These are phyloP conservation scores for Paraphaeosphaeria minitans DNA, from an alignment of 2,329 filamentous ascomycete species.

Conservation along the genomic window DNA sequence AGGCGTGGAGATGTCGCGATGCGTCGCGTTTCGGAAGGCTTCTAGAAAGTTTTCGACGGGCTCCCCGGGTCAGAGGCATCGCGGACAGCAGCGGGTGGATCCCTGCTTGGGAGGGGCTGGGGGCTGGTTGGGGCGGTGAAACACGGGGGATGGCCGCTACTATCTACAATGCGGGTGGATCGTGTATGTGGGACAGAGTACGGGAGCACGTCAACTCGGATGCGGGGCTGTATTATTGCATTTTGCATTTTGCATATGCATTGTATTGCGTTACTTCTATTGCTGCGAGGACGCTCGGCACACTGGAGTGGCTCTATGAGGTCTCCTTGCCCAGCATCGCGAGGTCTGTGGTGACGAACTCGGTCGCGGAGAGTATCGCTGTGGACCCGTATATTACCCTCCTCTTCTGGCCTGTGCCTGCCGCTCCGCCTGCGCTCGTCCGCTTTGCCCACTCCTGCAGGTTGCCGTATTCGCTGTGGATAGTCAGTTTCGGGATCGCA, in stretches of 20 bases:
- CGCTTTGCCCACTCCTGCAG: slow-evolving; percentile 92
- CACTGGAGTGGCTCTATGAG: slow-evolving; percentile 22
- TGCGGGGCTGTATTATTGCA: background rate
- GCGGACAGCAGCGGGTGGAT: background rate
- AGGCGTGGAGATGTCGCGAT: background rate
- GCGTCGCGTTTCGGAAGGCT: background rate
- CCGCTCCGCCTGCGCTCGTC: slow-evolving; percentile 63
- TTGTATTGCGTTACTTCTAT: background rate
- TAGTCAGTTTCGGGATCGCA: background rate
- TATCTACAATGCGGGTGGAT: background rate
- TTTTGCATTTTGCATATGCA: background rate
- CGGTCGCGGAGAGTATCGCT: slow-evolving; percentile 67
- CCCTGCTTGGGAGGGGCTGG: background rate
- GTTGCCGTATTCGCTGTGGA: slow-evolving; percentile 79
- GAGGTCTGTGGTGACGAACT: slow-evolving; percentile 64
- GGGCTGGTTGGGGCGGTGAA: background rate
- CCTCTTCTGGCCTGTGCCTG: slow-evolving; percentile 65
- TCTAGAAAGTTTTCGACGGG: background rate
- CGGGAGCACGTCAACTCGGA: background rate
- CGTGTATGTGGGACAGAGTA: background rate
- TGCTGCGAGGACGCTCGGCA: background rate
- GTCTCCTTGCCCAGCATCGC: slow-evolving; percentile 61
- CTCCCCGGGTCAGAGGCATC: background rate
- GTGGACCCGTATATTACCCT: slow-evolving; percentile 95
- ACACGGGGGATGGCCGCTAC: background rate